Evolutionary conservation across 192 early-diverging fungal species (phyloP), one percentile per base, ranked within the genome.

Genomic region (Backusella luteola): DNA sequence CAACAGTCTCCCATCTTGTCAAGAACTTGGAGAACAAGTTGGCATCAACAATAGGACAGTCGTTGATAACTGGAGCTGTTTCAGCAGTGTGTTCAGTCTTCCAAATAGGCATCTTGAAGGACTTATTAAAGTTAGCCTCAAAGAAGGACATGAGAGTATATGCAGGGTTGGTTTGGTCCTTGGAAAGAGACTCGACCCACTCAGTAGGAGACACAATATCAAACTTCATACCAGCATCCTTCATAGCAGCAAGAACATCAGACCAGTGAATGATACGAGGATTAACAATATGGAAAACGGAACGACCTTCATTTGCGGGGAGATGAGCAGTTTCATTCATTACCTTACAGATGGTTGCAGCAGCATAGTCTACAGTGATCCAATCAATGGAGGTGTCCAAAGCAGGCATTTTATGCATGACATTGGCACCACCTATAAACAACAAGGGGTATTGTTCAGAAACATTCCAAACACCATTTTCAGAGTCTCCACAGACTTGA

Each of bases 381-480:
- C 80, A 82, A 52, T 77, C 73, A 69, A 82, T 78, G 7, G 35
- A 23, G 23, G 26, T 8, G 1, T 59, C 34, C 34, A 77, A 36
- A 26, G 14, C 38, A 41, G 80, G 80, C 67, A 78, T 72, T 69
- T 74, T 79, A 12, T 79, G 39, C 78, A 79, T 79, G n/a, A 39
- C 26, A 14, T 44, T 29, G 3, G 42, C 78, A 74, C 78, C 78
- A 26, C 78, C 78, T 0, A 74, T 49, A 41, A 79, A 36, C 78
- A 79, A 63, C 5, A 79, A 44, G 0, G 78, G 72, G 26, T 69
- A 79, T 19, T 75, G 73, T 21, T 82, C 80, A 19, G 21, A 53
- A 23, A 34, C 11, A 42, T 79, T 83, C 81, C 81, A 83, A 8
- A 80, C 66, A 26, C 81, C 81, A 35, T 73, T 39, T 17, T 49